Evolutionary conservation across 1,284 basidiomycete genomes (phyloP), one percentile per base, ranked within the genome.

Genomic region (Moesziomyces sp.): DNA sequence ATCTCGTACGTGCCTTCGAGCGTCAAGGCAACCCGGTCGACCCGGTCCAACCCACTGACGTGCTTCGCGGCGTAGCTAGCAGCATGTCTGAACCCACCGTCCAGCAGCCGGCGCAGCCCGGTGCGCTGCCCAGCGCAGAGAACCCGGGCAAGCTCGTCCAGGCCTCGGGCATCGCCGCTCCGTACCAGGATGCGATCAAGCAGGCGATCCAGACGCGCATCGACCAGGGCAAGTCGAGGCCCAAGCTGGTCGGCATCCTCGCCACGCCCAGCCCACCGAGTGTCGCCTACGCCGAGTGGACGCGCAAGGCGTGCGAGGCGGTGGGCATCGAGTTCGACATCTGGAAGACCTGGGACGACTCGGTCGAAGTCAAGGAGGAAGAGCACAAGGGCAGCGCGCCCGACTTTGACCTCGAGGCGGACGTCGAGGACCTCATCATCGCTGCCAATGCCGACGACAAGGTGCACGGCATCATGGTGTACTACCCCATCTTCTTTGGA

Each of bases 391-490:
- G 63, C 28, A 46, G 35, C 8, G 59, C 60, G 7, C 74, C 70
- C 24, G 70, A 97, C 84, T 94, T 92, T 7, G 95, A 97, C 75
- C 91, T 98, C 59, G 93, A 95, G 40, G 83, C 80, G 19, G 84
- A 85, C 52, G 77, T 81, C 47, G 83, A 85, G 64, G 82, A 83
- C 54, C 68, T 72, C 30, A 83, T 83, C 71, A 80, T 83, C 28
- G 81, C 81, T 23, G 82, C 94, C 21, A 97, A 97, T 82, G 92
- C 93, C 71, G 93, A 97, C 83, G 86, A 88, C 23, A 87, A 87
- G 65, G 89, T 97, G 8, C 90, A 97, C 86, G 95, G 95, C n/a
- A 94, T 97, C 82, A 96, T 98, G 94, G 94, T 93, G 9, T 83
- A 83, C 77, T 85, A 84, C 64, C 84, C 85, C 46, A 85, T 85